phyloP scores from a whole-genome alignment of 768 basidiomycete species.

The Boletellus sp. region DNA sequence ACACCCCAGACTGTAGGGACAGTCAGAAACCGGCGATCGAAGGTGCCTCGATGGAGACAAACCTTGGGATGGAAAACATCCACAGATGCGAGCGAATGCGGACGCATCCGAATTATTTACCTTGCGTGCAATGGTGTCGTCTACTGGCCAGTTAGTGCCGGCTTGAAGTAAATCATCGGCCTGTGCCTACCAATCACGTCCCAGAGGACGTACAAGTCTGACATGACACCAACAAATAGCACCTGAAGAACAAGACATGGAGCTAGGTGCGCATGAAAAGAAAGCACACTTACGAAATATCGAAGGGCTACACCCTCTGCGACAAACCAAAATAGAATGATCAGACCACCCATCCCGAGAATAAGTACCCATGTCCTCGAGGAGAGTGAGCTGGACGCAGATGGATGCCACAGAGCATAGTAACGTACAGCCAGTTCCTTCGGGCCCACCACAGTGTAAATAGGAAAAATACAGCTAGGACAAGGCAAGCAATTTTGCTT shows the following conservation, averaged over 20 bases:
- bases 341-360: constrained; percentile 72
- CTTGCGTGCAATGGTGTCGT: constrained; percentile 81
- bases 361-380: constrained; percentile 75
- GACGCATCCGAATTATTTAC: constrained; percentile 87
- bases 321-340: constrained; percentile 83
- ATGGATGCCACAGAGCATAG: not conserved
- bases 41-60: not conserved
- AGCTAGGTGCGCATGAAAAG: not conserved
- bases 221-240: constrained; percentile 84
- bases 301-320: constrained; percentile 69
- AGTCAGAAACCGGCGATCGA: constrained; percentile 2
- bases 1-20: constrained; percentile 72
- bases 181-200: constrained; percentile 70
- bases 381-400: not conserved
- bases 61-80: constrained; percentile 84
- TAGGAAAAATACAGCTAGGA: constrained; percentile 81
- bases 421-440: constrained; percentile 63
- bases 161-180: not conserved
- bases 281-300: constrained; percentile 54
- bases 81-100: constrained; percentile 79
- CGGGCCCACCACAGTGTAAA: constrained; percentile 89
- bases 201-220: constrained; percentile 83
- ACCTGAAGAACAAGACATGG: constrained; percentile 40
- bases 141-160: constrained; percentile 34
- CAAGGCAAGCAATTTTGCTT: constrained; percentile 77